phyloP scores from a whole-genome alignment of 495 filamentous ascomycete genomes.

The Aspergillus coremiiformis region DNA sequence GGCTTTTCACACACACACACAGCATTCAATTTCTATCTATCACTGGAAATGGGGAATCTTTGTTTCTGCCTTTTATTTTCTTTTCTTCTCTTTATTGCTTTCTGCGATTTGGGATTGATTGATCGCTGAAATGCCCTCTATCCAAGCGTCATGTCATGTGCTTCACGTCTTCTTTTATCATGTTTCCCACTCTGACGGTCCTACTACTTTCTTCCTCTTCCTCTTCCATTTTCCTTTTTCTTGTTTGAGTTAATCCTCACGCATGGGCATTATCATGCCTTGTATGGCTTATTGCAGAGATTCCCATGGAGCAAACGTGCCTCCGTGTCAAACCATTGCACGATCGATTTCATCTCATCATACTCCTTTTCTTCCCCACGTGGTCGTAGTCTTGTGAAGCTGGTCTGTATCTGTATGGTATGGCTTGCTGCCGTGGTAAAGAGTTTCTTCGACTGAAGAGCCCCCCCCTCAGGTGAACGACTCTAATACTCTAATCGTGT shows the following conservation, averaged over 20 bases:
- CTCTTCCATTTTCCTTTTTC: conserved; percentile 10
- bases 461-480: too few relatives aligned
- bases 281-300: conserved; percentile 26
- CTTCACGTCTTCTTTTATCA: conserved; percentile 4
- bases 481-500: neutral
- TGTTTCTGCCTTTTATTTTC: neutral
- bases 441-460: neutral
- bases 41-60: conserved; percentile 2
- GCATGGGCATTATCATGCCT: conserved; percentile 15
- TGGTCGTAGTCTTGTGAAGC: neutral
- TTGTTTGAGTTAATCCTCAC: conserved; percentile 13
- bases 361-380: neutral
- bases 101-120: neutral
- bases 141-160: conserved; percentile 5
- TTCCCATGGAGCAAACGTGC: conserved; percentile 24
- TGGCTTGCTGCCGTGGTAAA: neutral
- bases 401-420: neutral
- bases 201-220: too few relatives aligned
- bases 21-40: conserved; percentile 2
- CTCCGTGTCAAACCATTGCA: conserved; percentile 28
- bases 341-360: conserved; percentile 13
- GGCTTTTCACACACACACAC: conserved; percentile 1
- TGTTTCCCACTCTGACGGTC: neutral
- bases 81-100: neutral
- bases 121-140: neutral